Evolutionary conservation across 306 rosid genomes (phyloP), one percentile per base, ranked within the genome.

Genomic region (Aeschynomene evenia): DNA sequence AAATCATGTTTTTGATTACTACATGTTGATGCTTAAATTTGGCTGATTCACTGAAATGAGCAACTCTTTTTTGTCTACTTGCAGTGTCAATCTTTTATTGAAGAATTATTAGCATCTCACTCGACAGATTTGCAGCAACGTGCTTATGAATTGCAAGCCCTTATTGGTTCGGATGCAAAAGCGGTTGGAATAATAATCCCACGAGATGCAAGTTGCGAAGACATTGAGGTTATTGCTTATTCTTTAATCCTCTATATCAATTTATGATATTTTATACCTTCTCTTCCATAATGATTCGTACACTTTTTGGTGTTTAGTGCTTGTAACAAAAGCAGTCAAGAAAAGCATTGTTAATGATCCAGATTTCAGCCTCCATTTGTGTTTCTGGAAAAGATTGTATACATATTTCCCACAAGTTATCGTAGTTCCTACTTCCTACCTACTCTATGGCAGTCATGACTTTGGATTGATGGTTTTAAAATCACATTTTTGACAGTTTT

Each of bases 101-200:
- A 91, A 81, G 96, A 85, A 70, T 68, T 88, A 75, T 80, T 89
- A 53, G 96, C 97, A 29, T 88, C 97, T 71, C 84, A 91, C 82
- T 91, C 93, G 52, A 89, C 91, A 20, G 98, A 91, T 83, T 74
- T 91, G 86, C 96, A 91, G 84, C 98, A 91, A 70, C 96, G 95
- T 70, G 94, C 98, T 8, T 89, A 91, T 81, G 98, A 91, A 81
- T 84, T 89, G 81, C 98, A 85, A 85, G 87, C 85, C 58, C 82
- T 86, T 57, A 19, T 70, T 56, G 74, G 84, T 49, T 82, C 88
- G 82, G 88, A 86, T 69, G 76, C 84, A 55, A 76, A 31, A 73
- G 89, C 91, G 48, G 78, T 83, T 37, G 81, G 77, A 70, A 66
- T 52, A 74, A 85, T 86, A 70, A 64, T 91, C 80, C 96, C 96